Evolutionary conservation across 2,329 filamentous ascomycete species (phyloP).

Genomic region (Atkinsonella texensis): DNA sequence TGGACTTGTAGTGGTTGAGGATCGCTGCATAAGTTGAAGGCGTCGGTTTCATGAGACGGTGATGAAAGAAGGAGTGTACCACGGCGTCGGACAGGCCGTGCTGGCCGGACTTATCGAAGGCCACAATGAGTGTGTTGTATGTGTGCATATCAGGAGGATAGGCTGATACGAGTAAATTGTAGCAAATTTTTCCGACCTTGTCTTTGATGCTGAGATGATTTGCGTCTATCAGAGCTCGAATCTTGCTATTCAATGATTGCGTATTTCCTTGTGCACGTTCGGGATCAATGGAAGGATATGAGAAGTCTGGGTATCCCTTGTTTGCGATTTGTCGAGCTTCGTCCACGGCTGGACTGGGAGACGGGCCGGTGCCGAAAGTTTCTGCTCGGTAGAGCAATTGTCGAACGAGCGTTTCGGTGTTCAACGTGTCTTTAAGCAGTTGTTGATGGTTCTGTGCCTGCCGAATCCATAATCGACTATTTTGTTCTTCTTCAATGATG

Average conservation of each 20-base stretch:
- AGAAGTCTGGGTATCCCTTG: conserved; percentile 11
- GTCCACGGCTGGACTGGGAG: conserved; percentile 16
- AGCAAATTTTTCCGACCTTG: conserved; percentile 35
- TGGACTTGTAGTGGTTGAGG: conserved; percentile 36
- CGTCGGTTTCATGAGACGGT: conserved; percentile 33
- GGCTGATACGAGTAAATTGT: conserved; percentile 53
- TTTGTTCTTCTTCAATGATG: conserved; percentile 17
- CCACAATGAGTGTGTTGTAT: conserved; percentile 58
- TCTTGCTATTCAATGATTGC: conserved; percentile 15
- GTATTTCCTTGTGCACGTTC: conserved; percentile 15
- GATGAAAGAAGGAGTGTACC: conserved; percentile 35
- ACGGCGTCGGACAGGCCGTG: conserved; percentile 40
- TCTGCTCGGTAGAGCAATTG: conserved; percentile 18
- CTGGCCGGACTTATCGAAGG: conserved; percentile 42
- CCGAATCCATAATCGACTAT: conserved; percentile 11
- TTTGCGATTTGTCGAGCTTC: conserved; percentile 16
- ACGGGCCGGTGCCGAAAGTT: conserved; percentile 11
- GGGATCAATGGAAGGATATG: conserved; percentile 18
- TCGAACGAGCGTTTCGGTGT: conserved; percentile 16
- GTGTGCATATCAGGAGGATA: conserved; percentile 54
- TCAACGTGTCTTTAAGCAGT: conserved; percentile 15
- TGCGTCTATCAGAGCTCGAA: conserved; percentile 18
- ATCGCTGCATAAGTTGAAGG: conserved; percentile 36
- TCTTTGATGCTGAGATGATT: conserved; percentile 17
- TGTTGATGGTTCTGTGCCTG: conserved; percentile 15